Percentiles rank a stretch among this genome's conserved stretches.
Conservation (phyloP, 768 basidiomycete genomes). For the Neoboletus brunneissimus region DNA sequence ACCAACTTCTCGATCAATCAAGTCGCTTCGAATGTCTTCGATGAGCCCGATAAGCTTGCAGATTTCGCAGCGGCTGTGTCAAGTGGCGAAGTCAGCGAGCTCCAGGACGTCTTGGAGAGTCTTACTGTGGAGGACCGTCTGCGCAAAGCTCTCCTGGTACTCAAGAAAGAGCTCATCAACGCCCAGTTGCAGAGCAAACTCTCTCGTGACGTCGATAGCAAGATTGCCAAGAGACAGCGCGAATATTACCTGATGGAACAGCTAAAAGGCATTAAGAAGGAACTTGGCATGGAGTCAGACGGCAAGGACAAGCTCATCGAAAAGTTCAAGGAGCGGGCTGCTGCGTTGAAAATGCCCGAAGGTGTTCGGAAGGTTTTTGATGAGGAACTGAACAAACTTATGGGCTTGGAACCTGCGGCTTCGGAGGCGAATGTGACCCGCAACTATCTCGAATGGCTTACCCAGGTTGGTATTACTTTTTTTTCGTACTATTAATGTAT, state of each 20-base stretch:
- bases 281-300: slow-evolving; percentile 91
- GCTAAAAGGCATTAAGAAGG: slow-evolving; percentile 94
- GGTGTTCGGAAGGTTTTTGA: slow-evolving; percentile 91
- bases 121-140: slow-evolving; percentile 84
- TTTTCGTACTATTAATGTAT: background rate
- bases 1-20: slow-evolving; percentile 93
- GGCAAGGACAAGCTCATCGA: slow-evolving; percentile 94
- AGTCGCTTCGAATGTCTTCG: slow-evolving; percentile 89
- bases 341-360: slow-evolving; percentile 82
- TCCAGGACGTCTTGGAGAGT: slow-evolving; percentile 91
- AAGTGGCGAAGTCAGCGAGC: slow-evolving; percentile 85
- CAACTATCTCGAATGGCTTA: slow-evolving; percentile 93
- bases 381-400: slow-evolving; percentile 89
- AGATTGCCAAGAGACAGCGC: slow-evolving; percentile 90
- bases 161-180: slow-evolving; percentile 98
- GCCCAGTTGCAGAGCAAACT: slow-evolving; percentile 93
- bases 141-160: slow-evolving; percentile 83
- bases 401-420: slow-evolving; percentile 85
- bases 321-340: slow-evolving; percentile 86
- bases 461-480: slow-evolving; percentile 50
- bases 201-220: slow-evolving; percentile 87
- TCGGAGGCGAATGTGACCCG: slow-evolving; percentile 92
- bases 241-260: slow-evolving; percentile 98
- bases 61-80: slow-evolving; percentile 97
- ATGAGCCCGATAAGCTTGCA: slow-evolving; percentile 95